These are phyloP conservation scores for Fusarium palustre DNA, from an alignment of 2,329 filamentous ascomycete species.

Conservation along the genomic window DNA sequence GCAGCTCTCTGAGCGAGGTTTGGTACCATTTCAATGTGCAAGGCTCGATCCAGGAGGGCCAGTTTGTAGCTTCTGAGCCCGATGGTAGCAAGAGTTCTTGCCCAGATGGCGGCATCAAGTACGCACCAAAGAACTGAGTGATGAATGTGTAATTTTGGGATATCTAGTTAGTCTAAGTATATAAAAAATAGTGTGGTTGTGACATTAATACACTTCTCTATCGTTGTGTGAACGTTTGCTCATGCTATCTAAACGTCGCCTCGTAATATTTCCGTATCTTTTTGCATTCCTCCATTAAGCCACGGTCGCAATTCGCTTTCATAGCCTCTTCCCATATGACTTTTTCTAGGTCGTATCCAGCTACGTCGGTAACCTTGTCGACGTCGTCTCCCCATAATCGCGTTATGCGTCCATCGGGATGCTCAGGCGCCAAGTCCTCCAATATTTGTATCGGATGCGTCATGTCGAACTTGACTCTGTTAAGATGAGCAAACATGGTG, in stretches of 20 bases:
- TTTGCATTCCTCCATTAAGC: slow-evolving; percentile 39
- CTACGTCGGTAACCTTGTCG: slow-evolving; percentile 20
- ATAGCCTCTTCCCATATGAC: slow-evolving; percentile 43
- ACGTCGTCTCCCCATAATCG: slow-evolving; percentile 39
- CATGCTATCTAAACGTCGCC: slow-evolving; percentile 32
- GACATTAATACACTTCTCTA: not conserved
- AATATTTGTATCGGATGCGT: slow-evolving; percentile 22
- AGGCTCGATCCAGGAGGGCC: slow-evolving; percentile 69
- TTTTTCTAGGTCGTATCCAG: slow-evolving; percentile 43
- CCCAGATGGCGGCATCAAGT: slow-evolving; percentile 55
- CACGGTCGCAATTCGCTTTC: slow-evolving; percentile 34
- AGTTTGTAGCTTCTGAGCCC: slow-evolving; percentile 67
- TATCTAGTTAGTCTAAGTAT: not conserved
- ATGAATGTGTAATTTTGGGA: not conserved
- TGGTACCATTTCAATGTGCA: slow-evolving; percentile 74
- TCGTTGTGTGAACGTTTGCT: not conserved
- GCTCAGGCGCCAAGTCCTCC: slow-evolving; percentile 16
- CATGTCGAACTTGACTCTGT: slow-evolving; percentile 43
- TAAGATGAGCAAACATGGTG: slow-evolving; percentile 44
- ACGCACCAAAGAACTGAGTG: slow-evolving; percentile 43
- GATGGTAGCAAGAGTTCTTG: slow-evolving; percentile 70
- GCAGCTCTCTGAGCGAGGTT: slow-evolving; percentile 62
- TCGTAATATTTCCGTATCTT: slow-evolving; percentile 41
- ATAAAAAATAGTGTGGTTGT: not conserved
- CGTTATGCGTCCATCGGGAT: slow-evolving; percentile 14